Base-by-base conservation (phyloP, 805 yeast species). In the Sugiyamaella smithiae region DNA sequence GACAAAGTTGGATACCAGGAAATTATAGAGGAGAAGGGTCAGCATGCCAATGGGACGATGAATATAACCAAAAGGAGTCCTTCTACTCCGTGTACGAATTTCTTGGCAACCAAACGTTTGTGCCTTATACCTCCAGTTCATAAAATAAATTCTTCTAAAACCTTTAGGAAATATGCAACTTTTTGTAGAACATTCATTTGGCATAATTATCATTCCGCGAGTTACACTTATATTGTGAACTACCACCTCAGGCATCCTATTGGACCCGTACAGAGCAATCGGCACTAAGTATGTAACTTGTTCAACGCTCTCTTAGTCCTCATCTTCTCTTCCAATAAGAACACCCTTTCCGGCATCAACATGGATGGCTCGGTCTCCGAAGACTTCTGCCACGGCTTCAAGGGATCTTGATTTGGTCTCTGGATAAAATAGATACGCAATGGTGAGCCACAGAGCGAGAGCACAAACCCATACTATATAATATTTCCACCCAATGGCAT, bases 381-480 rank as follows among this genome's bases (percentile, higher is more conserved):
- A 71, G 16, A 69, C 69, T 46, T 59, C 60, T 4, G 71, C 71
- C 31, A 71, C 71, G 49, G 71, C 74, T 53, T 72, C 76, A 60
- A 72, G 68, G 6, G 73, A 63, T 52, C 62, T 61, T 12, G 73
- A 74, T 9, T 66, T 55, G 8, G 76, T 72, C 55, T 72, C 76
- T 14, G 69, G 71, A 61, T 59, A 71, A 51, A 61, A 56, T 51
- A 67, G 59, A 51, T 61, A 60, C 19, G 62, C 66, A 28, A 66
- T 48, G 8, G 57, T 53, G 40, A 64, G 54, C 46, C 65, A 65
- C 24, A 62, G 61, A 1, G 61, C 62, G 23, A 52, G 32, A 48
- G 46, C 41, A 17, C 32, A 44, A 20, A 37, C 17, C 33, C 48
- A 57, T 1, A 72, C 74, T 51, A 72, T 68, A 53, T 72, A 72